A percentile compares a stretch with the other conserved stretches of the same genome.
These are phyloP conservation scores for Pythium scleroteichum DNA, from an alignment of 352 stramenopile species.

Conservation along the genomic window DNA sequence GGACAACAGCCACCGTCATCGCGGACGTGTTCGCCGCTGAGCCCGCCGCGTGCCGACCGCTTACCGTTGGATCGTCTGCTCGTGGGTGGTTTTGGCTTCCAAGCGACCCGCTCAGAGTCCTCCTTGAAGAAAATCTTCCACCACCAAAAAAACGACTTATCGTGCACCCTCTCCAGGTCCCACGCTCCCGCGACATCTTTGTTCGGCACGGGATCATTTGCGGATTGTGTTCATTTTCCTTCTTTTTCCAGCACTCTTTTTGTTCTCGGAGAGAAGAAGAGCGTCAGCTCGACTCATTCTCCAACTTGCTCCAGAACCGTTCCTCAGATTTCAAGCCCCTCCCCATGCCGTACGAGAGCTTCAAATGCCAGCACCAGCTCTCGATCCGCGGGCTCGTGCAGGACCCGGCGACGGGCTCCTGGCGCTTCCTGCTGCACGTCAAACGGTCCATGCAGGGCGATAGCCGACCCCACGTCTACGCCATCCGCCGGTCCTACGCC, in stretches of 20 bases:
- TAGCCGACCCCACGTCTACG: conserved; percentile 37
- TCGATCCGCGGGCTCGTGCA: conserved; percentile 71
- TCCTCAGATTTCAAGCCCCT: conserved; percentile 9
- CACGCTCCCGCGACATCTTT: conserved; percentile 2
- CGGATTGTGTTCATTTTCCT: background rate
- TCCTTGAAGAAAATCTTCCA: conserved; percentile 2
- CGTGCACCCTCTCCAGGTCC: background rate
- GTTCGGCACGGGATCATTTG: background rate
- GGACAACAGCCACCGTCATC: background rate
- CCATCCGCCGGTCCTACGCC: conserved; percentile 62
- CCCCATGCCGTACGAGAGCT: conserved; percentile 77
- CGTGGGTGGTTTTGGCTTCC: background rate
- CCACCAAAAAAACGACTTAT: conserved; percentile 20
- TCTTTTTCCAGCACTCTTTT: background rate
- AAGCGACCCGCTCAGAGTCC: background rate
- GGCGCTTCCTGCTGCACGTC: conserved; percentile 70
- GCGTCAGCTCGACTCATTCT: conserved; percentile 11
- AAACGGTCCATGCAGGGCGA: conserved; percentile 38
- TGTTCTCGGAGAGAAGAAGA: background rate
- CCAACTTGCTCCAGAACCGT: conserved; percentile 6
- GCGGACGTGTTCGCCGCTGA: background rate
- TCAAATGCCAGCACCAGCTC: conserved; percentile 55
- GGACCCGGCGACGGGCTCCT: conserved; percentile 48
- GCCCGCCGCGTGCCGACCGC: background rate
- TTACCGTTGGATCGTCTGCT: conserved; percentile 7